phyloP scores from a whole-genome alignment of 1,284 basidiomycete species.

The Xerocomus nothofagi region DNA sequence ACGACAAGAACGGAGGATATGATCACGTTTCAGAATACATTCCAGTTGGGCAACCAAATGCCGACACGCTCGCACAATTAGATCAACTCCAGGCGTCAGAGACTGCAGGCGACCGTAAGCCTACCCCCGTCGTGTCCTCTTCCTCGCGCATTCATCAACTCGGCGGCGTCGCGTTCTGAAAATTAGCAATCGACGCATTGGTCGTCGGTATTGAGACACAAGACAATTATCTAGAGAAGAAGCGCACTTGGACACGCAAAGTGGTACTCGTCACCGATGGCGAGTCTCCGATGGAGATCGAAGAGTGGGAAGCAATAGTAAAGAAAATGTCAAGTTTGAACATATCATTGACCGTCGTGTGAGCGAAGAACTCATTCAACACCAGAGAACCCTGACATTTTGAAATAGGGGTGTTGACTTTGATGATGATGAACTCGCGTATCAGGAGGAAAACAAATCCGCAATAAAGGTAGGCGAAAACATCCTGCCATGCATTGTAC shows the following conservation, averaged over 20 bases:
- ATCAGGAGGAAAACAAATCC: constrained; percentile 68
- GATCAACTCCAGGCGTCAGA: constrained; percentile 62
- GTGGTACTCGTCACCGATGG: constrained; percentile 82
- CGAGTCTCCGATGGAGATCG: constrained; percentile 65
- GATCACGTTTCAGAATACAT: constrained; percentile 79
- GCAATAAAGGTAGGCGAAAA: constrained; percentile 57
- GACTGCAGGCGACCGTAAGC: constrained; percentile 68
- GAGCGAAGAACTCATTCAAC: constrained; percentile 31
- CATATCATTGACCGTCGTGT: constrained; percentile 67
- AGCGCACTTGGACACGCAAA: constrained; percentile 80
- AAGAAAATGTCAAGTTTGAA: constrained; percentile 65
- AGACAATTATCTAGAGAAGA: constrained; percentile 55
- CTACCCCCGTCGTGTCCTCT: constrained; percentile 5
- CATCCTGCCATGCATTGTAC: not conserved
- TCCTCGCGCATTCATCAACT: not conserved
- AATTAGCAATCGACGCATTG: constrained; percentile 79
- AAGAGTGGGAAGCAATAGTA: constrained; percentile 73
- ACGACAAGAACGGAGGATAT: constrained; percentile 66
- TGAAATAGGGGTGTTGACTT: constrained; percentile 77
- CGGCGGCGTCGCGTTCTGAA: not conserved
- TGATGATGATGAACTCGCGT: constrained; percentile 69
- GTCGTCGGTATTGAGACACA: constrained; percentile 86
- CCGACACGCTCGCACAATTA: constrained; percentile 73
- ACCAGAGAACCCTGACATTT: constrained; percentile 6
- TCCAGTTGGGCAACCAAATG: constrained; percentile 74